Evolutionary conservation across 1,139 yeast species (phyloP), one percentile per base, ranked within the genome.

Genomic region (Kluyveromyces sp.): DNA sequence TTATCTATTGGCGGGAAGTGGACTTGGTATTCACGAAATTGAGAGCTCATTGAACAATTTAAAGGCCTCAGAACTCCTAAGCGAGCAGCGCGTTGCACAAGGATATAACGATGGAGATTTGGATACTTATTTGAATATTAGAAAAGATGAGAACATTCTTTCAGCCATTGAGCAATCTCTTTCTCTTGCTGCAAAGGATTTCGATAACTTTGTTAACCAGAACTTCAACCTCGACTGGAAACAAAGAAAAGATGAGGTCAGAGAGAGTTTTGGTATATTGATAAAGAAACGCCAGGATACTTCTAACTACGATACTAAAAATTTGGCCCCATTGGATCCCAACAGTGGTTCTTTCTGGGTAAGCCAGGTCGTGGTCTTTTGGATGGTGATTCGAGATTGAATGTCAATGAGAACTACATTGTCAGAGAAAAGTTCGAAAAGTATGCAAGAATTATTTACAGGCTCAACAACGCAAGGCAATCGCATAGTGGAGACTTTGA

Each of bases 1-100:
- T 59, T 90, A 90, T 62, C 69, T 90, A 41, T 72, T 92, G 47
- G 96, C 97, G 2, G 86, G 94, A 0, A 84, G 94, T 60, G 97
- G 96, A 0, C 75, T 90, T 46, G 83, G 88, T 48, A 86, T 95
- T 39, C 96, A 88, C 58, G 95, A 88, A 48, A 82, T 92, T 42
- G 90, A 85, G 54, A 72, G 74, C 41, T 90, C 86, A 46, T 69
- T 83, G 53, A 75, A 74, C 34, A 59, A 55, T 25, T 56, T 69
- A 27, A 64, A 66, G 43, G 48, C 53, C 15, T 46, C 52, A 27
- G 57, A 55, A 38, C 40, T 50, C 39, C 49, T 47, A 39, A 28
- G 34, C 32, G 58, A 53, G 41, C 58, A 48, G 39, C 48, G 48
- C 38, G 52, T 52, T 28, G 44, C 59, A n/a, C 55, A 60, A 37